phyloP scores from a whole-genome alignment of 768 basidiomycete genomes.

The Lentinus tigrinus region DNA sequence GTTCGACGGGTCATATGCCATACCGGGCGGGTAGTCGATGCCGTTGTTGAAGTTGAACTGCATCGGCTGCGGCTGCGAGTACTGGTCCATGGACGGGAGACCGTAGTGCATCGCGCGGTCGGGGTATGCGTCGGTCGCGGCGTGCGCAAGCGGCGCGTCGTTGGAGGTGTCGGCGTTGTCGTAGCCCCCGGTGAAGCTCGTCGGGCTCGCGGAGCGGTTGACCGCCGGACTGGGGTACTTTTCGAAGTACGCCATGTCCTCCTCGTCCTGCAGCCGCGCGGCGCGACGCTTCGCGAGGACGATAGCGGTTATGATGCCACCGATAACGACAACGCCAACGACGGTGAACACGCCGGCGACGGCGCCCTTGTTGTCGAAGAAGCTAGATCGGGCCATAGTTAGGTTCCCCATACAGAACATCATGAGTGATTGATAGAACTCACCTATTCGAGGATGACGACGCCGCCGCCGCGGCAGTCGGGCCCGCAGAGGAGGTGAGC shows the following conservation, averaged over 20 bases:
- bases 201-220: conserved; percentile 8
- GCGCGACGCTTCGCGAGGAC: conserved; percentile 33
- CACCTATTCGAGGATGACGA: conserved; percentile 15
- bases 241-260: conserved; percentile 30
- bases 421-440: neutral
- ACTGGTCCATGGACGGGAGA: conserved; percentile 19
- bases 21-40: conserved; percentile 8
- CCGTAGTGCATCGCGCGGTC: conserved; percentile 30
- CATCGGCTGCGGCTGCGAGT: conserved; percentile 24
- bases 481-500: conserved; percentile 6
- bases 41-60: conserved; percentile 4
- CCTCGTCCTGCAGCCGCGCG: conserved; percentile 25
- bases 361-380: conserved; percentile 46
- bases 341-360: conserved; percentile 46
- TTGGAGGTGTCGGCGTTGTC: conserved; percentile 13
- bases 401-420: neutral
- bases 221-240: conserved; percentile 18
- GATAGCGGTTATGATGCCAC: conserved; percentile 29
- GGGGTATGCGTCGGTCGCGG: conserved; percentile 24
- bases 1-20: conserved; percentile 24
- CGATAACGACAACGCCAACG: conserved; percentile 37
- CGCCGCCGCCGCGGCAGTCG: conserved; percentile 8
- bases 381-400: conserved; percentile 30
- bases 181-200: conserved; percentile 1
- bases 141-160: conserved; percentile 16